Conservation (phyloP, 345 rosid genomes). For the Lepidium didymum region DNA sequence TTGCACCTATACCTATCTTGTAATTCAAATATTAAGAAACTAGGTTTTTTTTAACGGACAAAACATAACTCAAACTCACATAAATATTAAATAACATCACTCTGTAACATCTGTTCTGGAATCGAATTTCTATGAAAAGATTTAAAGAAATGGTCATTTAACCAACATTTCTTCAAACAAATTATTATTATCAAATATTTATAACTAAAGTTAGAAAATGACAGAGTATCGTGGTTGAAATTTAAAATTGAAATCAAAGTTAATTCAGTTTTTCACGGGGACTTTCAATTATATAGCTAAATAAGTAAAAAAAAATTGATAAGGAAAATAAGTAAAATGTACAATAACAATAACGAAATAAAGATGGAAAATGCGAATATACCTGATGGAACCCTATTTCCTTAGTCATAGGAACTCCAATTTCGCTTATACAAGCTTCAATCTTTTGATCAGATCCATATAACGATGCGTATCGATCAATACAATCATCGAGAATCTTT, state of each 20-base stretch:
- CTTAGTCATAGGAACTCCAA: slow-evolving; percentile 71
- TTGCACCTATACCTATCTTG: no score
- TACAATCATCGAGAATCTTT: slow-evolving; percentile 70
- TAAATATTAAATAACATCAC: no score
- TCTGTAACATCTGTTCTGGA: no score
- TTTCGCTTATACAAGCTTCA: slow-evolving; percentile 69
- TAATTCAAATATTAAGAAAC: no score
- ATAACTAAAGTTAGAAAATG: not conserved
- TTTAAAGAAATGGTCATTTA: no score
- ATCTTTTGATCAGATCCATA: slow-evolving; percentile 89
- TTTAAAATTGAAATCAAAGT: not conserved
- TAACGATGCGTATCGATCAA: slow-evolving; percentile 56
- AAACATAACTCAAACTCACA: no score
- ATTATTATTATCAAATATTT: no score
- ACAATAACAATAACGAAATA: not conserved
- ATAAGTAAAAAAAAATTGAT: no score
- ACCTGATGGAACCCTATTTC: slow-evolving; percentile 97
- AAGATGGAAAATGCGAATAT: not conserved
- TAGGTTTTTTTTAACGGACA: no score
- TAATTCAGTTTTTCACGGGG: not conserved
- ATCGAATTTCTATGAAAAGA: no score
- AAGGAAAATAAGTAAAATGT: not conserved
- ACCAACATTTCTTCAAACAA: no score
- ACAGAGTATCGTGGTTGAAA: not conserved
- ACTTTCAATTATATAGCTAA: not conserved